A percentile compares a stretch with the other conserved stretches of the same genome.
phyloP scores from a whole-genome alignment of 2,329 filamentous ascomycete species.

The Monilinia fructicola region DNA sequence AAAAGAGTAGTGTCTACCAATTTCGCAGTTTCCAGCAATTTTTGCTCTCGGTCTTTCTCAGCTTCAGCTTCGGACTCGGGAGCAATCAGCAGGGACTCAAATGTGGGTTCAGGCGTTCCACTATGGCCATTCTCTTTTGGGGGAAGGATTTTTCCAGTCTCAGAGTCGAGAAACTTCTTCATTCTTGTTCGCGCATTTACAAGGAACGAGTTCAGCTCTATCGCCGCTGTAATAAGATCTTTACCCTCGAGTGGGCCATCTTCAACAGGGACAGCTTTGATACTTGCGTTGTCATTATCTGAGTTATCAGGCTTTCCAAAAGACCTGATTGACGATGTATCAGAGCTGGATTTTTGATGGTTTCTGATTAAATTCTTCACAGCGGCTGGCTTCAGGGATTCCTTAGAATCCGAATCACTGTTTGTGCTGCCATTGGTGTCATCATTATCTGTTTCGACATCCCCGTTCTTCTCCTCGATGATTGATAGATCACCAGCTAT shows the following conservation, averaged over 20 bases:
- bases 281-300: constrained; percentile 56
- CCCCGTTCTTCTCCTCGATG: constrained; percentile 50
- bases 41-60: constrained; percentile 62
- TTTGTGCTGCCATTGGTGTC: constrained; percentile 43
- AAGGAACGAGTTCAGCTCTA: constrained; percentile 82
- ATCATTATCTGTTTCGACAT: constrained; percentile 45
- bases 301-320: constrained; percentile 51
- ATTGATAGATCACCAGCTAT: constrained; percentile 81
- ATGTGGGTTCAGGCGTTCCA: constrained; percentile 49
- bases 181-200: constrained; percentile 75
- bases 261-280: constrained; percentile 48
- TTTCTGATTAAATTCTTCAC: constrained; percentile 45
- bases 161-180: constrained; percentile 61
- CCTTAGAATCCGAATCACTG: constrained; percentile 43
- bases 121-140: constrained; percentile 43
- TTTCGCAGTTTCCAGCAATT: constrained; percentile 73
- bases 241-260: constrained; percentile 69
- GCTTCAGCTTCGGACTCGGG: constrained; percentile 41
- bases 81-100: constrained; percentile 57
- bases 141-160: constrained; percentile 60
- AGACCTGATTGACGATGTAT: constrained; percentile 59
- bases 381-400: constrained; percentile 41
- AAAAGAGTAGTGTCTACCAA: constrained; percentile 94
- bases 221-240: constrained; percentile 77
- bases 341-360: constrained; percentile 43